Conservation (phyloP, 495 filamentous ascomycete genomes). For the Cercophora scortea region DNA sequence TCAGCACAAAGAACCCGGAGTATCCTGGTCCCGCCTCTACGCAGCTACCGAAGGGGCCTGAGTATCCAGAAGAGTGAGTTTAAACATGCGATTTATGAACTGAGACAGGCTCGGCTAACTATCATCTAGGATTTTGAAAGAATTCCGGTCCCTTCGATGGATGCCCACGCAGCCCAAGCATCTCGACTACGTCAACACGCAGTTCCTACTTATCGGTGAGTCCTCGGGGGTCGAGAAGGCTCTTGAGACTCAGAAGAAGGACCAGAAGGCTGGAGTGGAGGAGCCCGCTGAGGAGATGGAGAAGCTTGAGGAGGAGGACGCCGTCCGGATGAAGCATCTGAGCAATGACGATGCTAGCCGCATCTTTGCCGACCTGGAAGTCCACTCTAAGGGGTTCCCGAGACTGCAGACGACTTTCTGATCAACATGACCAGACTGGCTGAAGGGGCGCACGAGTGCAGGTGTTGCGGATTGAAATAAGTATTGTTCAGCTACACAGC, state of each 20-base stretch:
- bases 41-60: slow-evolving; percentile 54
- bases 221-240: slow-evolving; percentile 57
- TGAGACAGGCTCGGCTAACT: neutral
- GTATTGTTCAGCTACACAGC: no score
- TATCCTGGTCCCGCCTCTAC: slow-evolving; percentile 55
- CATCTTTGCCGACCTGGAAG: slow-evolving; percentile 37
- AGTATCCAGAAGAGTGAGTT: slow-evolving; percentile 67
- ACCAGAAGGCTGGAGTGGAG: slow-evolving; percentile 47
- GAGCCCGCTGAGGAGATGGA: slow-evolving; percentile 48
- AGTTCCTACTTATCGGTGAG: slow-evolving; percentile 78
- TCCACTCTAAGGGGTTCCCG: slow-evolving; percentile 29
- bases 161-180: slow-evolving; percentile 64
- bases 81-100: neutral
- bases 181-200: slow-evolving; percentile 69
- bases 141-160: slow-evolving; percentile 72
- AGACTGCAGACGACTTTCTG: slow-evolving; percentile 34
- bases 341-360: slow-evolving; percentile 26
- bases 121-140: slow-evolving; percentile 47
- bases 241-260: slow-evolving; percentile 47
- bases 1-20: slow-evolving; percentile 76
- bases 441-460: no score
- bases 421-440: neutral
- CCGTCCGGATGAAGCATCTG: slow-evolving; percentile 28
- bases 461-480: no score
- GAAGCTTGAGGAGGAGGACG: slow-evolving; percentile 36